These are phyloP conservation scores for Yamadazyma philogaea DNA, from an alignment of 805 yeast genomes.

Conservation along the genomic window DNA sequence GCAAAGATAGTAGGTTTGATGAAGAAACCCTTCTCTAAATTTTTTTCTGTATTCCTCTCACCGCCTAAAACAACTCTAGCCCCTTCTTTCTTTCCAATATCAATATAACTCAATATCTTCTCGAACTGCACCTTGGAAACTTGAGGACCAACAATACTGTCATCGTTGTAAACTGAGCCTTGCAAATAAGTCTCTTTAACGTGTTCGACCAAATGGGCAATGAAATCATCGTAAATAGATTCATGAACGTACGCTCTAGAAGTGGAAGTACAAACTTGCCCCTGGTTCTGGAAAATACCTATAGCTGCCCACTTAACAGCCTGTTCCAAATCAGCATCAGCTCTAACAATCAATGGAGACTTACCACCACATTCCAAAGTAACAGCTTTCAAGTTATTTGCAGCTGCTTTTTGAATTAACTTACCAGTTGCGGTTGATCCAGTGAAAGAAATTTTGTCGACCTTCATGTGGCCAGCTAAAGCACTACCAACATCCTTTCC, in stretches of 20 bases:
- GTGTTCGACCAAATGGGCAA: slow-evolving; percentile 42
- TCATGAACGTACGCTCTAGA: slow-evolving; percentile 61
- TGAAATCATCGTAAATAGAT: slow-evolving; percentile 51
- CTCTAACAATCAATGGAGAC: slow-evolving; percentile 60
- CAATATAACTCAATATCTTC: slow-evolving; percentile 44
- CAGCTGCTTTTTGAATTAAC: slow-evolving; percentile 59
- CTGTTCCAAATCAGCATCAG: slow-evolving; percentile 62
- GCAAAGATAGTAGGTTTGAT: slow-evolving; percentile 75
- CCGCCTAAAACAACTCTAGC: slow-evolving; percentile 42
- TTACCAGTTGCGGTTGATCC: slow-evolving; percentile 69
- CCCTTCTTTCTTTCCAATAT: slow-evolving; percentile 44
- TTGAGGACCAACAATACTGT: slow-evolving; percentile 58
- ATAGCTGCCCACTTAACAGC: slow-evolving; percentile 67
- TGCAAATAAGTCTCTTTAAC: slow-evolving; percentile 50
- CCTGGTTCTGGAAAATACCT: slow-evolving; percentile 63
- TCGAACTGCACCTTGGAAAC: slow-evolving; percentile 57
- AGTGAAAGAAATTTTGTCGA: slow-evolving; percentile 61
- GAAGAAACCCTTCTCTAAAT: slow-evolving; percentile 54
- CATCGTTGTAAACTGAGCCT: slow-evolving; percentile 51
- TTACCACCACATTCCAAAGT: slow-evolving; percentile 75
- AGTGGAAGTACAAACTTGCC: slow-evolving; percentile 69
- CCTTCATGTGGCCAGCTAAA: slow-evolving; percentile 56
- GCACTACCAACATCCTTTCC: slow-evolving; percentile 71
- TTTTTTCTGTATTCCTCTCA: slow-evolving; percentile 39
- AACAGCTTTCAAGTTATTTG: slow-evolving; percentile 58